Percentiles rank a stretch among this genome's conserved stretches.
Evolutionary conservation across 1,284 basidiomycete genomes (phyloP).

Genomic region (Stygiomarasmius scandens): DNA sequence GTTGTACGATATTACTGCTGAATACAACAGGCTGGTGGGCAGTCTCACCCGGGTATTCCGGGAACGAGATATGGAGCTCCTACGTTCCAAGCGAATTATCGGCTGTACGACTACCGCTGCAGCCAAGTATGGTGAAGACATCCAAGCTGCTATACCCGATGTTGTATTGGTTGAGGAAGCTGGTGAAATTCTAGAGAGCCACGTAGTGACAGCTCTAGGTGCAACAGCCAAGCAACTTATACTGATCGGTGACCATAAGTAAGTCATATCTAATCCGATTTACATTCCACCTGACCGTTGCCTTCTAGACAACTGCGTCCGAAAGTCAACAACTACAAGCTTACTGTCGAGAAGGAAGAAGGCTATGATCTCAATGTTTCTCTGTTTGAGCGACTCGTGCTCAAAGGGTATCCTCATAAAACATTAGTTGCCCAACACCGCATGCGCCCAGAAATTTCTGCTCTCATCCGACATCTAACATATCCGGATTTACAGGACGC

Average conservation of each 20-base stretch:
- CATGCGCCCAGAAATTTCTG: constrained; percentile 71
- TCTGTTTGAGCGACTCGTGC: constrained; percentile 68
- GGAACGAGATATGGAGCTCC: constrained; percentile 36
- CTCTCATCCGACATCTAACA: constrained; percentile 57
- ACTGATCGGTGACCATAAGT: constrained; percentile 74
- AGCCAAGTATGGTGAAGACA: constrained; percentile 54
- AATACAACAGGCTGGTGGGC: constrained; percentile 45
- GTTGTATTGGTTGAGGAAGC: constrained; percentile 70
- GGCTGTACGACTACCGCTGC: constrained; percentile 71
- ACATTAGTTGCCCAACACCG: constrained; percentile 62
- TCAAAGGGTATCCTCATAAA: constrained; percentile 60
- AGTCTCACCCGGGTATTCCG: constrained; percentile 39
- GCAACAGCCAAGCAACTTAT: constrained; percentile 52
- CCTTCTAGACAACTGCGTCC: constrained; percentile 62
- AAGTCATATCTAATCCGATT: constrained; percentile 22
- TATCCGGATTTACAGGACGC: constrained; percentile 67
- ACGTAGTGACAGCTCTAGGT: constrained; percentile 61
- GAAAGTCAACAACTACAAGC: constrained; percentile 62
- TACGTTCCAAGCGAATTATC: constrained; percentile 58
- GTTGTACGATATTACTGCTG: constrained; percentile 37
- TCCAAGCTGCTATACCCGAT: constrained; percentile 47
- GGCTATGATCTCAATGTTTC: constrained; percentile 66
- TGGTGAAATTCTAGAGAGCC: constrained; percentile 70
- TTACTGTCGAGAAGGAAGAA: constrained; percentile 67
- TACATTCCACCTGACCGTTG: neutral